Percentiles rank a stretch among this genome's conserved stretches.
phyloP scores from a whole-genome alignment of 257 asterid species.

The Nicotiana paniculata region DNA sequence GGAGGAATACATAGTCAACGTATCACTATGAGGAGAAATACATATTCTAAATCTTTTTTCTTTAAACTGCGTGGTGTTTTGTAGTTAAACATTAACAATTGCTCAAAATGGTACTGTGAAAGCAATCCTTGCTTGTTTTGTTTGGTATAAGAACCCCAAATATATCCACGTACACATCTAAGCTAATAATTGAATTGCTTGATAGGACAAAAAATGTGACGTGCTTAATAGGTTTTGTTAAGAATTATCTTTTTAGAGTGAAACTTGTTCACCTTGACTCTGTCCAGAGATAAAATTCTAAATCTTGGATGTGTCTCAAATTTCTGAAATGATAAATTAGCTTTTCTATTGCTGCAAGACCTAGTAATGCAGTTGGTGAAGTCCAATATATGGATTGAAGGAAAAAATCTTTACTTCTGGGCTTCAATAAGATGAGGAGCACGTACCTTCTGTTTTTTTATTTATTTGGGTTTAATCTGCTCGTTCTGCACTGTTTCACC shows the following conservation, averaged over 20 bases:
- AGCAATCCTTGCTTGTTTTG: neutral
- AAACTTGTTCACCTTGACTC: neutral
- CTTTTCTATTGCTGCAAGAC: neutral
- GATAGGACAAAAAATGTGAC: neutral
- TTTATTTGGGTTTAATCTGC: neutral
- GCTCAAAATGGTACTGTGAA: neutral
- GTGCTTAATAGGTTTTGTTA: neutral
- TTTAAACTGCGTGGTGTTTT: neutral
- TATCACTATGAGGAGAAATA: neutral
- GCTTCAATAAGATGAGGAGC: neutral
- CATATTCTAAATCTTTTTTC: neutral
- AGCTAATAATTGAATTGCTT: neutral
- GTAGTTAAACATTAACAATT: neutral
- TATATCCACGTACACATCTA: neutral
- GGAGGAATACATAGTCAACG: neutral
- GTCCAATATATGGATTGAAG: neutral
- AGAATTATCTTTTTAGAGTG: neutral
- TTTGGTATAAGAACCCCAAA: neutral
- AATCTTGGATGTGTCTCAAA: neutral
- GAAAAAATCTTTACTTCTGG: neutral
- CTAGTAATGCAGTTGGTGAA: neutral
- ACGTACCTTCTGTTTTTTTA: neutral
- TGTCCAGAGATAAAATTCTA: neutral
- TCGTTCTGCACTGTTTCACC: neutral
- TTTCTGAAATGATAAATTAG: neutral